phyloP scores from a whole-genome alignment of 2,329 filamentous ascomycete genomes.

The Chaetoscypha palmicola region DNA sequence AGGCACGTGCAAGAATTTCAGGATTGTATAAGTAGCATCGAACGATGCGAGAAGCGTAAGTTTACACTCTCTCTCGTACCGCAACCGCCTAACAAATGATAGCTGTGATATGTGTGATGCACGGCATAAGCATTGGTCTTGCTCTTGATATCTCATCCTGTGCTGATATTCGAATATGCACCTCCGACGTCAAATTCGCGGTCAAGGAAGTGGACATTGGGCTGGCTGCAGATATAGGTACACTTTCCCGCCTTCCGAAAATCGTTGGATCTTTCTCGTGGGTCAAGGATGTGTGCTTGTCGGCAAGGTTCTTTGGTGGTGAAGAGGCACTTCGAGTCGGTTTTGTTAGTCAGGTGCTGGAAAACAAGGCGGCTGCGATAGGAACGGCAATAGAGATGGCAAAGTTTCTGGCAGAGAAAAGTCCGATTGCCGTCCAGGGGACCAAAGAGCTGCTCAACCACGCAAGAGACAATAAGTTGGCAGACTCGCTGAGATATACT shows the following conservation, averaged over 20 bases:
- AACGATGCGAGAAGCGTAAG: slow-evolving; percentile 82
- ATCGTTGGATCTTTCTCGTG: slow-evolving; percentile 63
- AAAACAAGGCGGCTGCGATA: slow-evolving; percentile 57
- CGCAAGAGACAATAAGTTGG: slow-evolving; percentile 68
- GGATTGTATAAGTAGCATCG: slow-evolving; percentile 64
- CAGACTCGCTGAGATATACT: slow-evolving; percentile 77
- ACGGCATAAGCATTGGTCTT: slow-evolving; percentile 71
- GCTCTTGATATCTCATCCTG: slow-evolving; percentile 67
- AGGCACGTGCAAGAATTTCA: slow-evolving; percentile 76
- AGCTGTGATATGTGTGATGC: slow-evolving; percentile 77
- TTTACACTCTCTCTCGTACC: neutral
- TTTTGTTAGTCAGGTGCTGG: slow-evolving; percentile 59
- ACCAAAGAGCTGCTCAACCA: slow-evolving; percentile 85
- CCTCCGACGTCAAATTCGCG: slow-evolving; percentile 52
- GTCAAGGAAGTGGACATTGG: slow-evolving; percentile 83
- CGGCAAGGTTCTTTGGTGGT: slow-evolving; percentile 61
- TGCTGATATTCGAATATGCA: slow-evolving; percentile 63
- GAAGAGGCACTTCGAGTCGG: slow-evolving; percentile 64
- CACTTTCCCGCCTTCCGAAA: slow-evolving; percentile 65
- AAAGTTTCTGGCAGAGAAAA: slow-evolving; percentile 65
- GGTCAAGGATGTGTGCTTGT: slow-evolving; percentile 72
- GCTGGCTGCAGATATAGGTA: slow-evolving; percentile 72
- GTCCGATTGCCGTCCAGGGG: slow-evolving; percentile 77
- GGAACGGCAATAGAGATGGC: slow-evolving; percentile 57
- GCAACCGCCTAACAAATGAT: neutral